phyloP scores from a whole-genome alignment of 805 yeast genomes.

The Schwanniomyces yamadae region DNA sequence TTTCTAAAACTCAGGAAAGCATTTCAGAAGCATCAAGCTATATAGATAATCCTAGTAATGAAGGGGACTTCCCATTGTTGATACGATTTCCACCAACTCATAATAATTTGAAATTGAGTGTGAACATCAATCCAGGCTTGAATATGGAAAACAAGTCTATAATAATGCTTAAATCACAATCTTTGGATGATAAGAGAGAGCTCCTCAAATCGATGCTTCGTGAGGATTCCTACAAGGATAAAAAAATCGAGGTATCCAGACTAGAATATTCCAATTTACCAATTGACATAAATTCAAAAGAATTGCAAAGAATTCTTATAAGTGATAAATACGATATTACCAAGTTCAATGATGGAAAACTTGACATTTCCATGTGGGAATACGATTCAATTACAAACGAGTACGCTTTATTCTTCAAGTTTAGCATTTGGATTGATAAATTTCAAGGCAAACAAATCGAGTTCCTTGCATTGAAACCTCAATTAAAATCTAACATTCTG shows the following conservation, averaged over 20 bases:
- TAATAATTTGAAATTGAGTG: constrained; percentile 27
- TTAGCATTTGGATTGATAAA: constrained; percentile 27
- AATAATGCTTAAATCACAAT: constrained; percentile 32
- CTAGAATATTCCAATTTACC: constrained; percentile 27
- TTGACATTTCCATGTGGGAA: constrained; percentile 30
- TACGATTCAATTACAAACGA: constrained; percentile 11
- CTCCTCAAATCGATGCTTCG: constrained; percentile 11
- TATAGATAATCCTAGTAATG: constrained; percentile 20
- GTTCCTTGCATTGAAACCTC: constrained; percentile 1
- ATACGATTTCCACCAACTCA: constrained; percentile 23
- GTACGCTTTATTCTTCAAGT: constrained; percentile 20
- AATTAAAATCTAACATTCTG: background rate
- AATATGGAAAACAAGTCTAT: constrained; percentile 16
- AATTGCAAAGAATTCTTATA: constrained; percentile 23
- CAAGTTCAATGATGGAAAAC: constrained; percentile 12
- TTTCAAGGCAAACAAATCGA: background rate
- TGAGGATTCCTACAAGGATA: constrained; percentile 7
- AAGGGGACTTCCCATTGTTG: constrained; percentile 27
- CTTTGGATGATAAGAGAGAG: constrained; percentile 11
- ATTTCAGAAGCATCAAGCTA: constrained; percentile 20
- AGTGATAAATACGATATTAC: constrained; percentile 24
- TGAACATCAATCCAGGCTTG: constrained; percentile 18
- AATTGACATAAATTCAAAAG: constrained; percentile 14
- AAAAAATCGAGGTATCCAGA: constrained; percentile 26
- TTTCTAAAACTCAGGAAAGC: constrained; percentile 13